phyloP scores from a whole-genome alignment of 139 green algal species.

The Zygnema cylindricum region DNA sequence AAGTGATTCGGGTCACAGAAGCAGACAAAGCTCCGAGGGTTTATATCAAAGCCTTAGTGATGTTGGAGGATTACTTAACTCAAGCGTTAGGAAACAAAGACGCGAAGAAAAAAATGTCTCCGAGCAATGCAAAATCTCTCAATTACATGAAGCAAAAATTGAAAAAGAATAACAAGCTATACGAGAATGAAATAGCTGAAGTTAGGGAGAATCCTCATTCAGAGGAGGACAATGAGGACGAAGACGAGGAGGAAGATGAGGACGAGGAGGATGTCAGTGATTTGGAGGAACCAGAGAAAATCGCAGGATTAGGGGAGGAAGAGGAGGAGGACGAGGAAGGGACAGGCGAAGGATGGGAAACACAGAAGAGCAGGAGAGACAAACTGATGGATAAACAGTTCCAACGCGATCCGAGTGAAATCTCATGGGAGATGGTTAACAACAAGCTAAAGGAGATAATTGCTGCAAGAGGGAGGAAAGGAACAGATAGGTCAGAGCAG shows the following conservation, averaged over 20 bases:
- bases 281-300: constrained; percentile 21
- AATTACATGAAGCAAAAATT: constrained; percentile 96
- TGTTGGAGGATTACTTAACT: constrained; percentile 91
- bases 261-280: constrained; percentile 56
- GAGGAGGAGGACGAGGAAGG: constrained; percentile 62
- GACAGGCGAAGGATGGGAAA: constrained; percentile 67
- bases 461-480: constrained; percentile 81
- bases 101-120: constrained; percentile 92
- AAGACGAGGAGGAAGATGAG: constrained; percentile 61
- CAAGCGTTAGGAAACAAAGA: constrained; percentile 79
- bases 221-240: constrained; percentile 71
- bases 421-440: constrained; percentile 94
- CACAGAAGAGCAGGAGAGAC: constrained; percentile 67
- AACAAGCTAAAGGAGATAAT: constrained; percentile 93
- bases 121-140: constrained; percentile 92
- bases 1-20: constrained; percentile 62
- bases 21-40: constrained; percentile 68
- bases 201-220: constrained; percentile 74
- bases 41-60: constrained; percentile 88
- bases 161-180: constrained; percentile 88
- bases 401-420: constrained; percentile 87
- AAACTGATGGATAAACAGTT: constrained; percentile 68
- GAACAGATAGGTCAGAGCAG: constrained; percentile 85
- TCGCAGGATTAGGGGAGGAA: constrained; percentile 56
- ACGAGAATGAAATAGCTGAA: constrained; percentile 63